These are phyloP conservation scores for Liquidambar formosana DNA, from an alignment of 164 flowering plant species.

Conservation along the genomic window DNA sequence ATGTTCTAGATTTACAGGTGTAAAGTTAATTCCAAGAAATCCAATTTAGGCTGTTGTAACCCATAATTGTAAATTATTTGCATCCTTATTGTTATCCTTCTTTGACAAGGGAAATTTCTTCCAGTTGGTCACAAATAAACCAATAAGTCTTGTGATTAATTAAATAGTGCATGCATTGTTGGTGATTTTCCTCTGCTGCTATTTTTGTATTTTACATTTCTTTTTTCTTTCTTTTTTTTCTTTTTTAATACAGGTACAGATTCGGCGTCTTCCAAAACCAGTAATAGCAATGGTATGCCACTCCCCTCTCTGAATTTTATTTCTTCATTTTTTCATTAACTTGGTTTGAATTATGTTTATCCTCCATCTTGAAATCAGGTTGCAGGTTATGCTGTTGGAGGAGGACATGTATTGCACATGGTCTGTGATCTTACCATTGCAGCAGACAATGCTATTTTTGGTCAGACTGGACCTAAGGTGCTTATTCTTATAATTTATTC, in stretches of 20 bases:
- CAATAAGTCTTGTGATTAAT: too few relatives aligned
- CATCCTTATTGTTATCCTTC: too few relatives aligned
- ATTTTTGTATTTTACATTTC: neutral
- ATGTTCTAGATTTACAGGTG: slow-evolving; percentile 92
- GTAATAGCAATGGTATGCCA: slow-evolving; percentile 92
- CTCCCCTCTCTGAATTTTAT: neutral
- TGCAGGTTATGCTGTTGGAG: slow-evolving; percentile 98
- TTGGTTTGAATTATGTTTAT: neutral
- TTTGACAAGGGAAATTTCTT: neutral
- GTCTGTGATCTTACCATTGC: slow-evolving; percentile 97
- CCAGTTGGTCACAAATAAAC: neutral
- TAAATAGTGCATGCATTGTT: too few relatives aligned
- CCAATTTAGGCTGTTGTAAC: neutral
- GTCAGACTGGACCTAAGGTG: slow-evolving; percentile 97
- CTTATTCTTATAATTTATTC: slow-evolving; percentile 7
- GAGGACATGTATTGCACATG: slow-evolving; percentile 94
- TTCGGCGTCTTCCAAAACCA: slow-evolving; percentile 93
- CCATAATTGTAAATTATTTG: neutral
- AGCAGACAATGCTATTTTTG: slow-evolving; percentile 88
- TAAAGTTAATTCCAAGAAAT: too few relatives aligned
- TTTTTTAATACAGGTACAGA: slow-evolving; percentile 63
- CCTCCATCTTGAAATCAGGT: slow-evolving; percentile 48
- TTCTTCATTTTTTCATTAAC: neutral
- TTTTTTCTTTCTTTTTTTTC: neutral
- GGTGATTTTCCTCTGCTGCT: neutral